Evolutionary conservation across 257 asterid genomes (phyloP).

Genomic region (Solanum appendiculatum): DNA sequence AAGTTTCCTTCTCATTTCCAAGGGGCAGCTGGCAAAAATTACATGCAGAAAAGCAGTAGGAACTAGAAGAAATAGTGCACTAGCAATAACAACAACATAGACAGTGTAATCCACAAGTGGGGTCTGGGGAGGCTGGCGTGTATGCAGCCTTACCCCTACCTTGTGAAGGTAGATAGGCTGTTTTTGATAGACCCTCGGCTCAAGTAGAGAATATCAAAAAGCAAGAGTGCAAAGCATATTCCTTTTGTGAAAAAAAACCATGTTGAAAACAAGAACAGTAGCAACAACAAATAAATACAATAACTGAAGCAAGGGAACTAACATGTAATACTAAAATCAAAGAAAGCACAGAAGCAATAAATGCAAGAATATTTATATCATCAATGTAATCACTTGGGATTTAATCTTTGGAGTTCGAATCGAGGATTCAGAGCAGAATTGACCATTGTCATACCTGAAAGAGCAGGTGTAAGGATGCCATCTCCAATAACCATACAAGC

Average conservation of each 20-base stretch:
- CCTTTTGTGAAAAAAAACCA: neutral
- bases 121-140: neutral
- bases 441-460: conserved; percentile 43
- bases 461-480: conserved; percentile 77
- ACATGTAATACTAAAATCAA: neutral
- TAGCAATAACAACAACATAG: neutral
- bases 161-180: neutral
- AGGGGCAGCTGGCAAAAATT: neutral
- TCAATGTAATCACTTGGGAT: neutral
- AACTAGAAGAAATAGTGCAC: neutral
- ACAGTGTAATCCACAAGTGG: neutral
- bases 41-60: neutral
- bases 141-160: neutral
- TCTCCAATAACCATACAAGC: conserved; percentile 99
- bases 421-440: neutral
- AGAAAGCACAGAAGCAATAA: neutral
- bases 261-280: neutral
- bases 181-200: neutral
- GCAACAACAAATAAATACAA: neutral
- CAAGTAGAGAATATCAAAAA: neutral
- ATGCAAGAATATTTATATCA: neutral
- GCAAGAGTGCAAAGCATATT: neutral
- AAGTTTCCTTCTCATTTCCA: neutral
- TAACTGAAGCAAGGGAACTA: neutral
- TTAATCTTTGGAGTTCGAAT: neutral